Base-by-base conservation (phyloP, 148 eudicot genomes). In the Chenopodium berlandieri region DNA sequence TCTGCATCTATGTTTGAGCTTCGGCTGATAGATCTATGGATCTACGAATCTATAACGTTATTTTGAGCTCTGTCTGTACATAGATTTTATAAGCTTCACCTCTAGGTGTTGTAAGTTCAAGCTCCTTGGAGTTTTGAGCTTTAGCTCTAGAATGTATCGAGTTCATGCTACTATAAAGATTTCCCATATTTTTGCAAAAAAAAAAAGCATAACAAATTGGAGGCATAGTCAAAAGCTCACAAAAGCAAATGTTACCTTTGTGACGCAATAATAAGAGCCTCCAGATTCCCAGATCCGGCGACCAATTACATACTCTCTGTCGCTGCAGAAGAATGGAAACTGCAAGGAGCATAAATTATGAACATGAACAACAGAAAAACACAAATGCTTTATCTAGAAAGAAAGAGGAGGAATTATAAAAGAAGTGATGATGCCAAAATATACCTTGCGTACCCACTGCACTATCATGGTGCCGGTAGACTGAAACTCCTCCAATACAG, bases 381-480 rank as follows among this genome's bases (percentile, higher is more conserved):
- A 44, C 75, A 72, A 72, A 9, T 2, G 56, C 54, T 9, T 46
- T 8, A 44, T 44, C 75, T 40, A 22, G 4, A 46, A 6, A 72
- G 2, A 9, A 71, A 9, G 54, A 2, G 17, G 4, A 4, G 10
- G 52, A 71, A 4, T 32, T 70, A 34, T 32, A 70, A 3, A 40
- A 71, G 52, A 58, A 3, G 3, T 1, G 22, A 32, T 9, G 27
- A 9, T 23, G 23, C 8, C 54, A 11, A 9, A 4, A 20, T n/a
- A 72, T 72, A 72, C 75, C 54, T 72, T 72, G 54, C 75, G 75
- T 72, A 46, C 54, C 75, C 75, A 72, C 52, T 72, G 75, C 75
- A 72, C 54, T 44, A 44, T 46, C 75, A 72, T 72, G 46, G 75
- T 4, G 46, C 75, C 75, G 1, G 75, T 72, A 40, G 52, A 2